Evolutionary conservation across 2,329 filamentous ascomycete genomes (phyloP).

Genomic region (Thelonectria rubi): DNA sequence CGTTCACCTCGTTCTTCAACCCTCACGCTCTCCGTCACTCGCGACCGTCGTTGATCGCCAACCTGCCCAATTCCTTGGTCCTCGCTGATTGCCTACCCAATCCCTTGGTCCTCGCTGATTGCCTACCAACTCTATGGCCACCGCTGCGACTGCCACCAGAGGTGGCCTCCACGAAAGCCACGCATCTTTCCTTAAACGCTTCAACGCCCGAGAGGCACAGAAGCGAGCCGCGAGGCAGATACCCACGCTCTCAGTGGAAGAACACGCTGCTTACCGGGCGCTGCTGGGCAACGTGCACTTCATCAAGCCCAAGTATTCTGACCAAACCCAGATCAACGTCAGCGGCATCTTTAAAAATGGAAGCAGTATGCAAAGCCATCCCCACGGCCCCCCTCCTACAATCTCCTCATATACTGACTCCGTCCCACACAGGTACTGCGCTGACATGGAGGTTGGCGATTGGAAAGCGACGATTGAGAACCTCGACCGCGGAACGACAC

Average conservation of each 20-base stretch:
- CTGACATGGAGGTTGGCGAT: constrained; percentile 32
- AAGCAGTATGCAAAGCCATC: constrained; percentile 27
- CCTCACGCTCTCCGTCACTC: too few relatives aligned
- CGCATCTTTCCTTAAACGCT: constrained; percentile 22
- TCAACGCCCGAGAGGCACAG: constrained; percentile 8
- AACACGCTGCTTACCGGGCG: constrained; percentile 31
- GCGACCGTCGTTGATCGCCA: too few relatives aligned
- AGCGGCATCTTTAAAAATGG: constrained; percentile 37
- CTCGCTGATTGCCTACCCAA: constrained; percentile 1
- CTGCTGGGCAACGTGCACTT: constrained; percentile 32
- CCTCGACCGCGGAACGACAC: constrained; percentile 27
- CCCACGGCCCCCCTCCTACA: not conserved
- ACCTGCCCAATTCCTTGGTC: too few relatives aligned
- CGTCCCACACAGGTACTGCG: constrained; percentile 31
- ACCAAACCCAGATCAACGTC: constrained; percentile 37
- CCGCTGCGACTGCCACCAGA: not conserved
- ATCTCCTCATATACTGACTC: constrained; percentile 18
- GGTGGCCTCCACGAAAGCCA: constrained; percentile 21
- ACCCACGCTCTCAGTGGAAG: constrained; percentile 31
- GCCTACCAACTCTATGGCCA: constrained; percentile 5
- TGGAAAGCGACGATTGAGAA: constrained; percentile 32
- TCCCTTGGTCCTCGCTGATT: constrained; percentile 1
- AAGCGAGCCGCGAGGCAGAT: constrained; percentile 23
- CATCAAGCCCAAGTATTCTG: constrained; percentile 34
- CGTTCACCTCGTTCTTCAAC: too few relatives aligned